These are phyloP conservation scores for Cercophora sp. DNA, from an alignment of 495 filamentous ascomycete genomes.

Conservation along the genomic window DNA sequence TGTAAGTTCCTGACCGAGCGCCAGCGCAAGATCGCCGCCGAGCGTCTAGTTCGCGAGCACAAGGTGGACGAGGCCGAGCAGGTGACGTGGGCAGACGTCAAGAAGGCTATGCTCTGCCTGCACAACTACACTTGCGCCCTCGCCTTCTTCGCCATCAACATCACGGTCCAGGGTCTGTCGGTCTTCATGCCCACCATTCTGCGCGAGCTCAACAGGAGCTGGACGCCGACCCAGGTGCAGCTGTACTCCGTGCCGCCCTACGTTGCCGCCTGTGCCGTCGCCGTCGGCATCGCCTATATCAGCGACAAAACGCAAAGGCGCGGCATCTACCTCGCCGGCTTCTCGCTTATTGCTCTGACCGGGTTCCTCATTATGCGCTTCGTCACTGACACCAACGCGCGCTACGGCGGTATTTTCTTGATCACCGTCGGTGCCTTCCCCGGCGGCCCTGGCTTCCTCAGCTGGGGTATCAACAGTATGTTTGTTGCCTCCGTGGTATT, in stretches of 20 bases:
- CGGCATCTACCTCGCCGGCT: conserved; percentile 54
- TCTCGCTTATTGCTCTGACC: conserved; percentile 41
- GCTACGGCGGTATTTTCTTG: conserved; percentile 45
- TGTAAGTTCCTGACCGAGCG: conserved; percentile 49
- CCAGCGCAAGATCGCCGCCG: conserved; percentile 44
- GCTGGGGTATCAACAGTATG: conserved; percentile 53
- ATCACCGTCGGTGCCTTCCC: conserved; percentile 50
- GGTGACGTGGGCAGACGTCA: conserved; percentile 37
- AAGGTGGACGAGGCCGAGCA: conserved; percentile 30
- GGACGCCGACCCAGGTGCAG: conserved; percentile 40
- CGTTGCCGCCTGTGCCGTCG: conserved; percentile 49
- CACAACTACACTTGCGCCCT: conserved; percentile 47
- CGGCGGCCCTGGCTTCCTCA: conserved; percentile 51
- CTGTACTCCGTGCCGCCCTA: conserved; percentile 53
- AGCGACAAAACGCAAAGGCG: conserved; percentile 57
- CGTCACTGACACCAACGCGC: conserved; percentile 21
- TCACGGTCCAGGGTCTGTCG: conserved; percentile 48
- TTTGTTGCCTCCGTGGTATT: background rate
- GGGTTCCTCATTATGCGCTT: conserved; percentile 38
- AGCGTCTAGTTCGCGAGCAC: conserved; percentile 38
- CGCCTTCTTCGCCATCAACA: conserved; percentile 50
- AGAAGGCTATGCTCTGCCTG: conserved; percentile 36
- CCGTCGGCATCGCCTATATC: conserved; percentile 53
- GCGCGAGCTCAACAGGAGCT: conserved; percentile 37
- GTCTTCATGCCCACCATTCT: conserved; percentile 52